Evolutionary conservation across 129 eudicot genomes (phyloP).

Genomic region (Flaveria sonorensis): DNA sequence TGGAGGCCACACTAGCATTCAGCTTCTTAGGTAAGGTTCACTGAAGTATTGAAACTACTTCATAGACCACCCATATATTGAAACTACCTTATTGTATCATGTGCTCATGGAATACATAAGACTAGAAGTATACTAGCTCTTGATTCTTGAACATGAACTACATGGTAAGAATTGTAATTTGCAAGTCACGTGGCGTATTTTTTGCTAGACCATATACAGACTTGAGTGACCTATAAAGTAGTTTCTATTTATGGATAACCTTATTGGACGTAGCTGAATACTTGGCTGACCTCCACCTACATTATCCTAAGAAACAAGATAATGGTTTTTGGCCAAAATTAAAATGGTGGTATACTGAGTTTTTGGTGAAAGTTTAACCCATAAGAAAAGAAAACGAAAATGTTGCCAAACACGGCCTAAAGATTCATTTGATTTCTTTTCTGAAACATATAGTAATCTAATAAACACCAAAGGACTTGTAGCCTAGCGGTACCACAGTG

Average conservation of each 20-base stretch:
- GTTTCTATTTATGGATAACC: no score
- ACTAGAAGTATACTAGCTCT: background rate
- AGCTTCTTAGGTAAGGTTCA: background rate
- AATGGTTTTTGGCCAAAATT: background rate
- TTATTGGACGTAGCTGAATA: no score
- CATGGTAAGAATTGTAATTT: background rate
- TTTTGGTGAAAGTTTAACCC: background rate
- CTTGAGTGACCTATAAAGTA: background rate
- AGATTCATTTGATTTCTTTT: background rate
- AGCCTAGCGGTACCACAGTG: no score
- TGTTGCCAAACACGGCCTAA: background rate
- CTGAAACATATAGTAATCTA: background rate
- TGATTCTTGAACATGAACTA: background rate
- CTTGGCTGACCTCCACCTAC: no score
- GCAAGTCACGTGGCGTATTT: background rate
- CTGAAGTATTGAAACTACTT: background rate
- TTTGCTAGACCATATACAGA: background rate
- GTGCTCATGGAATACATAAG: no score
- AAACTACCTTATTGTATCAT: background rate
- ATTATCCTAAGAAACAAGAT: no score
- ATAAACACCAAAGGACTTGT: no score
- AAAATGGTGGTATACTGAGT: background rate
- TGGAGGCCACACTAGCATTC: background rate
- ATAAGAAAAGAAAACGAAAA: background rate
- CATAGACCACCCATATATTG: background rate